These are phyloP conservation scores for Babesia divergens DNA, from an alignment of 169 alveolate species.

Conservation along the genomic window DNA sequence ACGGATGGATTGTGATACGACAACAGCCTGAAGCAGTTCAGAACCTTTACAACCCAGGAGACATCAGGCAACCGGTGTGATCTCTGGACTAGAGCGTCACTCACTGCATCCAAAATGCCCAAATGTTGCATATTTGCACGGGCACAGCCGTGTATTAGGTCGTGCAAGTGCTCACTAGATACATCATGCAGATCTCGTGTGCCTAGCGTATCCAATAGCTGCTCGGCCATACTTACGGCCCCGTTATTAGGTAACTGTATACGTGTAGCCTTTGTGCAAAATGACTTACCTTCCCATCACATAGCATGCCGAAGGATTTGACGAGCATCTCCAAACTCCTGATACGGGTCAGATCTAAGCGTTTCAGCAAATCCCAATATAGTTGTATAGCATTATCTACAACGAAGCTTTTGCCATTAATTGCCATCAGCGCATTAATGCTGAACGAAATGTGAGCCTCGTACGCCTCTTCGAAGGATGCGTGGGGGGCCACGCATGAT, in stretches of 20 bases:
- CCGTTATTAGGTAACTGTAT: neutral
- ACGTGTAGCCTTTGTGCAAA: neutral
- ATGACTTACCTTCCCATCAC: neutral
- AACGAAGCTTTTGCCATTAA: neutral
- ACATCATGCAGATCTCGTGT: conserved; percentile 10
- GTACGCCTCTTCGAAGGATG: conserved; percentile 1
- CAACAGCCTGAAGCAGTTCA: conserved; percentile 4
- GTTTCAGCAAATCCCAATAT: neutral
- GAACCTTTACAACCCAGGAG: neutral
- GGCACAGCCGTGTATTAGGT: neutral
- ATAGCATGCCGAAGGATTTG: neutral
- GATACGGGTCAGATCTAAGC: neutral
- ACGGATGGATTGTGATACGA: conserved; percentile 41
- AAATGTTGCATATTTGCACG: neutral
- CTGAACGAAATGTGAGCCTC: conserved; percentile 9
- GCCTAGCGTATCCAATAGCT: conserved; percentile 4
- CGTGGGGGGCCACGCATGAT: neutral
- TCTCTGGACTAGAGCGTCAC: conserved; percentile 21
- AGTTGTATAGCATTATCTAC: neutral
- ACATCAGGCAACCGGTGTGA: conserved; percentile 18
- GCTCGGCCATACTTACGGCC: neutral
- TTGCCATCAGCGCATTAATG: neutral
- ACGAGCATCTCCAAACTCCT: neutral
- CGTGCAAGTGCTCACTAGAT: conserved; percentile 1
- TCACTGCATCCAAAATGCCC: conserved; percentile 10